Percentiles rank a stretch among this genome's conserved stretches.
Evolutionary conservation across 345 rosid genomes (phyloP).

Genomic region (Lagerstroemia speciosa): DNA sequence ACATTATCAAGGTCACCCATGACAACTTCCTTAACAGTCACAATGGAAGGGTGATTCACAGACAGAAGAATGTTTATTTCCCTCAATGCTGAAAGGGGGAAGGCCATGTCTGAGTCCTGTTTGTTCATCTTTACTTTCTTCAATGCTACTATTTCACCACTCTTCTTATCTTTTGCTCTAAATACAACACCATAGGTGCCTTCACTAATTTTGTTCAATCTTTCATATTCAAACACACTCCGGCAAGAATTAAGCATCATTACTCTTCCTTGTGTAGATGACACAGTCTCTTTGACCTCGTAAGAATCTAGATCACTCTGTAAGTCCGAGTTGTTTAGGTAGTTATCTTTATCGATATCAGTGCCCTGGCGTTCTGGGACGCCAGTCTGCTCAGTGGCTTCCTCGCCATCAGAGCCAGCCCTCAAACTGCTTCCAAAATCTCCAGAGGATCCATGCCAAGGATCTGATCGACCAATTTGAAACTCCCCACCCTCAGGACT

Average conservation of each 20-base stretch:
- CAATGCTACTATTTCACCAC: constrained; percentile 66
- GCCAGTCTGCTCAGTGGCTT: constrained; percentile 17
- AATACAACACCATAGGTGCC: constrained; percentile 87
- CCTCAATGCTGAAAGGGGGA: constrained; percentile 75
- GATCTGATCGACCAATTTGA: constrained; percentile 21
- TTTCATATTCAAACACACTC: constrained; percentile 57
- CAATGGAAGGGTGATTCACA: constrained; percentile 62
- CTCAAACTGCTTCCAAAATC: constrained; percentile 17
- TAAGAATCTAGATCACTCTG: background rate
- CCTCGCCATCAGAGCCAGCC: constrained; percentile 21
- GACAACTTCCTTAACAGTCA: constrained; percentile 74
- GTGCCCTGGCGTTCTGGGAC: constrained; percentile 19
- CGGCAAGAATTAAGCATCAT: constrained; percentile 62
- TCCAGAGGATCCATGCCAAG: constrained; percentile 21
- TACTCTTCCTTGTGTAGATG: constrained; percentile 22
- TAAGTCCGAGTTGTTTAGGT: constrained; percentile 9
- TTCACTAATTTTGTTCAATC: constrained; percentile 67
- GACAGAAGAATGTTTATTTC: constrained; percentile 79
- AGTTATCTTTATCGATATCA: constrained; percentile 14
- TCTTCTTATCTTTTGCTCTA: constrained; percentile 61
- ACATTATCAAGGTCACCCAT: constrained; percentile 54
- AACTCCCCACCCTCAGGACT: constrained; percentile 46
- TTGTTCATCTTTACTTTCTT: constrained; percentile 67
- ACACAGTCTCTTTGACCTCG: constrained; percentile 23
- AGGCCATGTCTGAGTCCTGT: constrained; percentile 48